phyloP scores from a whole-genome alignment of 352 stramenopile species.

The Phytophthora fragariae region DNA sequence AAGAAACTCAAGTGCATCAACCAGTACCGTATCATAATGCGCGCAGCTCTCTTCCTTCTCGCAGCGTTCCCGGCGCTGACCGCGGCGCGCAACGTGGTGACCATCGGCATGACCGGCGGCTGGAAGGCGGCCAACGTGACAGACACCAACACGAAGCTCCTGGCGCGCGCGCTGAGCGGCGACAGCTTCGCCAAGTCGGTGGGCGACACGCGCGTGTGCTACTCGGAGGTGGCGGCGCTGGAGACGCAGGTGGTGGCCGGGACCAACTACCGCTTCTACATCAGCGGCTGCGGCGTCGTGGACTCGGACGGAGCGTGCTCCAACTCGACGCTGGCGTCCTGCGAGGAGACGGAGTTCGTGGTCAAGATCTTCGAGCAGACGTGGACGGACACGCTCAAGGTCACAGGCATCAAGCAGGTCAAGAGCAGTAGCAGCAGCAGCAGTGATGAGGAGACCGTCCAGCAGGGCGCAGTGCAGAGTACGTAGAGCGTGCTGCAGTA shows the following conservation, averaged over 20 bases:
- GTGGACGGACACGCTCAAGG: slow-evolving; percentile 70
- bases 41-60: slow-evolving; percentile 19
- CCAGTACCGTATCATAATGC: slow-evolving; percentile 15
- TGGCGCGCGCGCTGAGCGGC: slow-evolving; percentile 38
- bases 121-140: slow-evolving; percentile 41
- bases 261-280: slow-evolving; percentile 80
- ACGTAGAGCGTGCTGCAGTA: slow-evolving; percentile 27
- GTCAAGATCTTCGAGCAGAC: slow-evolving; percentile 67
- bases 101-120: slow-evolving; percentile 31
- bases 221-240: slow-evolving; percentile 40
- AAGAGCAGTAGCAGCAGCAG: slow-evolving; percentile 3
- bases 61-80: slow-evolving; percentile 23
- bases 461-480: slow-evolving; percentile 23
- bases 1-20: neutral
- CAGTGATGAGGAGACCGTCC: slow-evolving; percentile 12
- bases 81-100: slow-evolving; percentile 27
- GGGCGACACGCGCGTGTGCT: slow-evolving; percentile 54
- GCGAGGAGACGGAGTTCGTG: slow-evolving; percentile 44
- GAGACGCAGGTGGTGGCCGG: slow-evolving; percentile 77
- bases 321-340: slow-evolving; percentile 32
- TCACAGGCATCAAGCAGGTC: slow-evolving; percentile 53
- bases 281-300: slow-evolving; percentile 56
- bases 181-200: slow-evolving; percentile 38
- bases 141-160: slow-evolving; percentile 32
- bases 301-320: slow-evolving; percentile 52